Base-by-base conservation (phyloP, 352 stramenopile genomes). In the Phytophthora pseudosyringae region DNA sequence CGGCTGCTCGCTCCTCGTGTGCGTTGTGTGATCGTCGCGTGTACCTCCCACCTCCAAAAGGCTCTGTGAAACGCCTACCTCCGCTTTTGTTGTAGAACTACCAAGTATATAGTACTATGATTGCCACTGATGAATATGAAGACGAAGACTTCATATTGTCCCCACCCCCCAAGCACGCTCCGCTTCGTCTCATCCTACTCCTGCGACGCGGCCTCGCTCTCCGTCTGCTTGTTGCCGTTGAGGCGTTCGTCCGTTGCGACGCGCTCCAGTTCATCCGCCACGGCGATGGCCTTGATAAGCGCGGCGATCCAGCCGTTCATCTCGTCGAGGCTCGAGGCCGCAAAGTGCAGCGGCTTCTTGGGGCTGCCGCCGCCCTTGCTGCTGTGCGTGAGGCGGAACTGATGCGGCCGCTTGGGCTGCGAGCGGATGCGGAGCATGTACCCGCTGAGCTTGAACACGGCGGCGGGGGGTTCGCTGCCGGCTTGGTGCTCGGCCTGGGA, bases 241-340 rank as follows among this genome's bases (percentile, higher is more conserved):
- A 55, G 29, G 13, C 40, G 41, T 38, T 64, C 60, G 10, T 71
- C 53, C 7, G 45, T 56, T 1, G 60, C 50, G 7, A 75, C 43
- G 9, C 64, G 56, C 33, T 90, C 78, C 1, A 86, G 65, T 21
- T 82, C 79, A 44, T 89, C 80, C 1, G 76, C 82, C 25, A 79
- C 70, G 5, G 85, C 83, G 50, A 91, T 81, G 32, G 83, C 80
- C 33, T 86, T 79, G 60, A 82, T 78, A n/a, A 91, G 49, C 13
- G 73, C 69, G 0, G 67, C 71, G 55, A 91, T 87, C 83, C 83
- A 91, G 3, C 64, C 68, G 57, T 89, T 89, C 80, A 91, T 86
- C 45, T 88, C 80, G 8, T 86, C 78, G n/a, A 91, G 78, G 32
- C 70, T 81, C 8, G 45, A 67, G 6, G 79, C 83, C 0, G 80